Evolutionary conservation across 768 basidiomycete genomes (phyloP).

Genomic region (Trametes cubensis): DNA sequence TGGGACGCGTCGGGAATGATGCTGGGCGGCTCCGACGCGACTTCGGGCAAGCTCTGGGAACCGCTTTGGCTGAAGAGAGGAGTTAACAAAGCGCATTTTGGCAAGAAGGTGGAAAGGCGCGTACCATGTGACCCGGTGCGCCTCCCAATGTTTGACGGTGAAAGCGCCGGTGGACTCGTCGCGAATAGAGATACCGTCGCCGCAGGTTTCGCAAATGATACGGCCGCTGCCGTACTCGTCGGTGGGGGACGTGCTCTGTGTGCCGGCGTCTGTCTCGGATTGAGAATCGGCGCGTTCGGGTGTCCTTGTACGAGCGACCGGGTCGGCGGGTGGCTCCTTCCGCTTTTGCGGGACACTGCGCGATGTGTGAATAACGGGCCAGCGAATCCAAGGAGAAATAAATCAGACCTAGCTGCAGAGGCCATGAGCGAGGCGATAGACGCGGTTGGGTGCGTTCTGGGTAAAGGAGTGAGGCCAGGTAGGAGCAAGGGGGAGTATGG

Average conservation of each 20-base stretch:
- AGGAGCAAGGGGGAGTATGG: not conserved
- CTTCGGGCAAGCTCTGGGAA: slow-evolving; percentile 18
- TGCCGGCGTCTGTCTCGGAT: slow-evolving; percentile 14
- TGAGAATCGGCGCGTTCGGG: slow-evolving; percentile 12
- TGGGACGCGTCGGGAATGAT: slow-evolving; percentile 23
- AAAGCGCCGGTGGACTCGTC: slow-evolving; percentile 66
- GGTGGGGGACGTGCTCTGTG: slow-evolving; percentile 26
- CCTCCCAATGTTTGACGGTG: slow-evolving; percentile 68
- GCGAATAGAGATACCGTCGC: slow-evolving; percentile 62
- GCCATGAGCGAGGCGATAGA: slow-evolving; percentile 26
- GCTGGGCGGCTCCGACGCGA: slow-evolving; percentile 13
- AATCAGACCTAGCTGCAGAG: slow-evolving; percentile 11
- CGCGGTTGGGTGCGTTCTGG: slow-evolving; percentile 14
- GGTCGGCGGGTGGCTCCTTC: slow-evolving; percentile 37
- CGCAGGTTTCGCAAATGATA: slow-evolving; percentile 68
- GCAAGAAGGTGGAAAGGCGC: slow-evolving; percentile 21
- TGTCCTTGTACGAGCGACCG: slow-evolving; percentile 10
- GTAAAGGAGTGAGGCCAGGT: not conserved
- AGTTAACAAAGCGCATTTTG: not conserved
- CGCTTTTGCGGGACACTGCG: slow-evolving; percentile 44
- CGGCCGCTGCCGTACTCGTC: slow-evolving; percentile 68
- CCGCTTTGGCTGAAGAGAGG: slow-evolving; percentile 26
- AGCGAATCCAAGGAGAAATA: not conserved
- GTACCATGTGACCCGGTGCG: slow-evolving; percentile 63
- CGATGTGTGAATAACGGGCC: not conserved